These are phyloP conservation scores for Phytopythium ostracodes DNA, from an alignment of 352 stramenopile genomes.

Conservation along the genomic window DNA sequence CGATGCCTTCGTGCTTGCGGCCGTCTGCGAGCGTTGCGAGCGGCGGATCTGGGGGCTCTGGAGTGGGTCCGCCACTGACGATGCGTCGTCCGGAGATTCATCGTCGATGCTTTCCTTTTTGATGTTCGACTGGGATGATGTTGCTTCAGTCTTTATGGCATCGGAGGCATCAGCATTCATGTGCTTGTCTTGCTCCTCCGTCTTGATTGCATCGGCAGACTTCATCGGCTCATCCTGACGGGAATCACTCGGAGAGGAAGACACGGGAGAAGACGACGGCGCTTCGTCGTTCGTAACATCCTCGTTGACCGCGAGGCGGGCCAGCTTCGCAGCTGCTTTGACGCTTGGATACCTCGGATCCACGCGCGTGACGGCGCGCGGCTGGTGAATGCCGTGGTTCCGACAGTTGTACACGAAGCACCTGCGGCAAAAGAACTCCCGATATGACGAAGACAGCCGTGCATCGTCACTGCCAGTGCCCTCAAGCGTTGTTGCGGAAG, in stretches of 20 bases:
- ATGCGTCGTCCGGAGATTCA: conserved; percentile 3
- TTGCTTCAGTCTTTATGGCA: neutral
- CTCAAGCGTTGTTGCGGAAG: neutral
- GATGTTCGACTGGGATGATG: neutral
- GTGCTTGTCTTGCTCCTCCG: neutral
- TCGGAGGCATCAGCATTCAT: neutral
- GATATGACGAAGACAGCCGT: conserved; percentile 25
- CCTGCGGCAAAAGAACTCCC: conserved; percentile 66
- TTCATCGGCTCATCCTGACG: neutral
- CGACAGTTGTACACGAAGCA: conserved; percentile 76
- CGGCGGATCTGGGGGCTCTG: conserved; percentile 16
- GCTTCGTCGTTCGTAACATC: neutral
- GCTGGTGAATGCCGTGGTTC: conserved; percentile 59
- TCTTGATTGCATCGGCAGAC: neutral
- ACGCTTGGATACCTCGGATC: conserved; percentile 57
- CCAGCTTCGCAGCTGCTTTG: conserved; percentile 37
- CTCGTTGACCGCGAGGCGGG: conserved; percentile 13
- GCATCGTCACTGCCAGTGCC: neutral
- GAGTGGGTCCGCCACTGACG: neutral
- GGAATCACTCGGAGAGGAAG: neutral
- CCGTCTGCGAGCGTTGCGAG: conserved; percentile 43
- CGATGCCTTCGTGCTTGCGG: conserved; percentile 52
- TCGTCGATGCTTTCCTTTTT: neutral
- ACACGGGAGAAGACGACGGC: neutral
- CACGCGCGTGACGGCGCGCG: conserved; percentile 30